Conservation (phyloP, 768 basidiomycete species). For the Galerina marginata region DNA sequence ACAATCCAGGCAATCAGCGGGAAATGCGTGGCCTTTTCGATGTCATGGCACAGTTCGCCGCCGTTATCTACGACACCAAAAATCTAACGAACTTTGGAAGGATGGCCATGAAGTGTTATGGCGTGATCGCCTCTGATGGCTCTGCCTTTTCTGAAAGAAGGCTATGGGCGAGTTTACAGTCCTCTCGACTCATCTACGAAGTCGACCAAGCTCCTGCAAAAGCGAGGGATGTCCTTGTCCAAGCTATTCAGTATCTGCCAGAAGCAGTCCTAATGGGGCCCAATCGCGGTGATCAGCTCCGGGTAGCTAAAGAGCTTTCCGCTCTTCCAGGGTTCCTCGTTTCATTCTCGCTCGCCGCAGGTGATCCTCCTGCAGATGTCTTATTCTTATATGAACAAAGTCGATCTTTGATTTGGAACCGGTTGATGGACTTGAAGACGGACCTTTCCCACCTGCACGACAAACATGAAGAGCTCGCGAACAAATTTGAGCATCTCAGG, state of each 20-base stretch:
- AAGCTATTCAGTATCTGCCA: not conserved
- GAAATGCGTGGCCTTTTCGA: slow-evolving; percentile 3
- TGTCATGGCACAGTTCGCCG: not conserved
- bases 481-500: slow-evolving; percentile 4
- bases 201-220: not conserved
- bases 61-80: slow-evolving; percentile 4
- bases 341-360: slow-evolving; percentile 8
- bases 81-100: not conserved
- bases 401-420: slow-evolving; percentile 8
- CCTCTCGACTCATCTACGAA: slow-evolving; percentile 6
- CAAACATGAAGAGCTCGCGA: slow-evolving; percentile 1
- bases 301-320: not conserved
- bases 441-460: slow-evolving; percentile 2
- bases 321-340: not conserved
- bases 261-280: slow-evolving; percentile 7
- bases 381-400: slow-evolving; percentile 2
- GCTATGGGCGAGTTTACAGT: slow-evolving; percentile 1
- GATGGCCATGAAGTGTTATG: not conserved
- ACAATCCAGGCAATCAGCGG: not conserved
- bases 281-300: slow-evolving; percentile 7
- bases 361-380: slow-evolving; percentile 1
- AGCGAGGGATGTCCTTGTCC: slow-evolving; percentile 1
- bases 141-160: slow-evolving; percentile 7
- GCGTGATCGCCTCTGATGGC: not conserved
- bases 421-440: slow-evolving; percentile 9